Evolutionary conservation across 2,329 filamentous ascomycete species (phyloP).

Genomic region (Proliferodiscus dingleyae): DNA sequence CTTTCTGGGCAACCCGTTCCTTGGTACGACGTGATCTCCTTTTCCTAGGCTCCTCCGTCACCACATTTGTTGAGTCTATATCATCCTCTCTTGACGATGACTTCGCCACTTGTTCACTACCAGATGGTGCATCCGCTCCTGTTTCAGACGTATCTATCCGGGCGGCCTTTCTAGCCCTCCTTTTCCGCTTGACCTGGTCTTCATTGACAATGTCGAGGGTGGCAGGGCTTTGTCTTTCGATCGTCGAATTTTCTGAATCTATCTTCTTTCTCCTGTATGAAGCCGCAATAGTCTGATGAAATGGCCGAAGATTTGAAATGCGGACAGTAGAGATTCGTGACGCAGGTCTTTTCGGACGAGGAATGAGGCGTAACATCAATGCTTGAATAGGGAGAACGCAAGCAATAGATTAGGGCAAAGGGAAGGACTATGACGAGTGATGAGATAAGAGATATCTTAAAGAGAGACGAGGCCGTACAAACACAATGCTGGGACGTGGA

Average conservation of each 20-base stretch:
- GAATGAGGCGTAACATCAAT: constrained; percentile 23
- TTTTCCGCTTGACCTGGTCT: no score
- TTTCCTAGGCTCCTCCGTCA: no score
- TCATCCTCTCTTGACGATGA: no score
- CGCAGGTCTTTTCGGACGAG: constrained; percentile 9
- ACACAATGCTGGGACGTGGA: neutral
- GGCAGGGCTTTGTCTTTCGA: no score
- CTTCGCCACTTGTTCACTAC: no score
- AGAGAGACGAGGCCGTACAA: neutral
- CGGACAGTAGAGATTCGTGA: neutral
- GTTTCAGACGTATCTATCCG: no score
- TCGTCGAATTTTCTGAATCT: no score
- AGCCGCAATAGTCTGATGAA: neutral
- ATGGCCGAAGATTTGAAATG: neutral
- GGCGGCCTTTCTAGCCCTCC: neutral
- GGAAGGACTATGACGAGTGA: neutral
- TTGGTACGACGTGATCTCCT: no score
- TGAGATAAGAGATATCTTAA: neutral
- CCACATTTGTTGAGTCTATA: no score
- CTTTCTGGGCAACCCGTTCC: neutral
- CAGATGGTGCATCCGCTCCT: no score
- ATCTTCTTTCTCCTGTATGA: no score
- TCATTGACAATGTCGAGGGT: no score
- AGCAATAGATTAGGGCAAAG: neutral
- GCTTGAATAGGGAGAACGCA: neutral